Base-by-base conservation (phyloP, 106 monocot genomes). In the Dioscorea alata region DNA sequence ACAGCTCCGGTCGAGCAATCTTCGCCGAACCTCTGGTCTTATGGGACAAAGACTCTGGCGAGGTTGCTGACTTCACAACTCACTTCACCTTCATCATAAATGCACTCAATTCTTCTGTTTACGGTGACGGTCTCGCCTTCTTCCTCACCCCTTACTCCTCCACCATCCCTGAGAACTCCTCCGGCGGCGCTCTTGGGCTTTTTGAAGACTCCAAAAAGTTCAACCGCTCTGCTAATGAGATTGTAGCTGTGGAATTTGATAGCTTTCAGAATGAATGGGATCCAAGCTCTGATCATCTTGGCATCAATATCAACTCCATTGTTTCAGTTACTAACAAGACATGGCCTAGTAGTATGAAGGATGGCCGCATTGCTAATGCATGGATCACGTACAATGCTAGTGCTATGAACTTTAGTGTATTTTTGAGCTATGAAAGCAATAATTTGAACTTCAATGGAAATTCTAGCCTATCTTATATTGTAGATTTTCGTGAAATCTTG, bases 41-140 rank as follows among this genome's bases (percentile, higher is more conserved):
- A 10, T 88, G 79, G 75, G 75, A 88, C 64, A 7, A 25, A 4
- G 61, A 52, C 24, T 64, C 81, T 10, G 73, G 73, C 19, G 34
- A 80, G 28, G 57, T 83, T 6, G 49, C 83, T 6, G 71, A 82
- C 73, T 87, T 87, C 87, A 61, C 64, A 32, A 84, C 89, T 32
- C 79, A 78, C 60, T 93, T 93, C 76, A 60, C 81, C 33, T 93
- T 93, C 79, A 18, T 63, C 68, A 86, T 93, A 50, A 49, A 77
- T 23, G 52, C 79, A 2, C 48, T 75, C 50, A 35, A 74, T 21
- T 16, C 4, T n/a, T 7, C 33, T 7, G 1, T 8, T 12, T 64
- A 65, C 54, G 93, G 81, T 10, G 93, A 93, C n/a, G 93, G 93
- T 21, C 66, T 93, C 24, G 81, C 89, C 18, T 89, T 93, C 84